Base-by-base conservation (phyloP, 2,329 filamentous ascomycete species). In the Botrytis sinoallii region DNA sequence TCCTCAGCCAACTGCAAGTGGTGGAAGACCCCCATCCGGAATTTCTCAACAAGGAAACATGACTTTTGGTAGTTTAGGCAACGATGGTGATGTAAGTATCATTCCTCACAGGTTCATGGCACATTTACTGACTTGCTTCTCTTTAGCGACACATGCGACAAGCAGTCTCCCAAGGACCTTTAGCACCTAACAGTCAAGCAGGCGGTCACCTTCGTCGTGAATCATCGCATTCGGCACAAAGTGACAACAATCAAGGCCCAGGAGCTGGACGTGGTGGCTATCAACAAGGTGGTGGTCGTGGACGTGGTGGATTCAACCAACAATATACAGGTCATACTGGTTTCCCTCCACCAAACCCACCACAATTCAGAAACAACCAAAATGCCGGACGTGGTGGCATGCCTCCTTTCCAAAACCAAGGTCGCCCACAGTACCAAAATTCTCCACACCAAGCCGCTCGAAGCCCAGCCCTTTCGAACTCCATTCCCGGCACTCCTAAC, bases 201-300 rank as follows among this genome's bases (percentile, higher is more conserved):
- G 63, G 89, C n/a, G 89, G 88, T 77, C 95, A 98, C 83, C 88
- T 93, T 79, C 92, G 95, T 80, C 92, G 94, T 78, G 92, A 95
- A 82, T 98, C 95, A 44, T 92, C 92, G 55, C 94, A 96, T 80
- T 97, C 93, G 35, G 88, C 90, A 76, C 92, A 95, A 82, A 90
- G 89, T 81, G 92, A 95, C 76, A 88, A 87, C 82, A 90, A 88
- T 81, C 88, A 89, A 80, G 77, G 84, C 83, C 79, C 83, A 85
- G 81, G 85, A 83, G 75, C 83, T 35, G 79, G 80, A 57, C 87
- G 89, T 76, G 87, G 87, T 77, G 85, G 85, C 75, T 88, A 84
- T 79, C 84, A 83, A 74, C 84, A 85, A 79, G 85, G 85, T 77
- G 88, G 88, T 77, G 88, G 88, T 57, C 87, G 88, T 75, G 86